Base-by-base conservation (phyloP, 202 grass and related monocot genomes). In the Elaeis oleifera region DNA sequence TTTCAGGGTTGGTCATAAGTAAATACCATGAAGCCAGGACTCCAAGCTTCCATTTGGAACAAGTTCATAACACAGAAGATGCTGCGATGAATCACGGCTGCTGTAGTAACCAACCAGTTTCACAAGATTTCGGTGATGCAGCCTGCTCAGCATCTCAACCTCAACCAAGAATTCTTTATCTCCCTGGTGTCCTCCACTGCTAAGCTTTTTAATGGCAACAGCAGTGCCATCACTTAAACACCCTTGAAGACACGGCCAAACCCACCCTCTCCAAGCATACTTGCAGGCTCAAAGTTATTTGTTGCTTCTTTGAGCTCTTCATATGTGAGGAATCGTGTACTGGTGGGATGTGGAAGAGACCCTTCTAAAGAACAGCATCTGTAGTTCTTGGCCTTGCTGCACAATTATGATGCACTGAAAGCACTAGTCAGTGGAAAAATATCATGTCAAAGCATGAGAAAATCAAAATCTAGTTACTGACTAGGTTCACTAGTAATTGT, bases 61-160 rank as follows among this genome's bases (percentile, higher is more conserved):
- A 74, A 99, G 88, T 70, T 99, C 94, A 3, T 99, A 99, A 63
- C 94, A 99, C 59, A 99, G 85, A 76, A 99, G 83, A 63, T 77
- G 94, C 57, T 89, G 88, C 61, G 66, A 86, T 19, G 67, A 82
- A 19, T 99, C 94, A 24, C 82, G 85, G 70, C 36, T 80, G 68
- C 85, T 86, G 76, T 94, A 99, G 68, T 94, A 99, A 60, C 94
- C 94, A 79, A 94, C 78, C 57, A 99, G 80, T 83, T 99, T 99
- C 64, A 99, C 94, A 80, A 99, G 89, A 81, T 99, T 99, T 31
- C 94, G 80, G 52, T 99, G 94, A 64, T 99, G 94, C 70, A 99
- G 80, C 63, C 88, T 88, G 86, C 94, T 99, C 64, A 99, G 77
- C 94, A 99, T 99, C 77, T 99, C 88, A 69, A 99, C 94, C 83